Percentiles rank a stretch among this genome's conserved stretches.
phyloP scores from a whole-genome alignment of 2,329 filamentous ascomycete species.

The Amylocarpus encephaloides region DNA sequence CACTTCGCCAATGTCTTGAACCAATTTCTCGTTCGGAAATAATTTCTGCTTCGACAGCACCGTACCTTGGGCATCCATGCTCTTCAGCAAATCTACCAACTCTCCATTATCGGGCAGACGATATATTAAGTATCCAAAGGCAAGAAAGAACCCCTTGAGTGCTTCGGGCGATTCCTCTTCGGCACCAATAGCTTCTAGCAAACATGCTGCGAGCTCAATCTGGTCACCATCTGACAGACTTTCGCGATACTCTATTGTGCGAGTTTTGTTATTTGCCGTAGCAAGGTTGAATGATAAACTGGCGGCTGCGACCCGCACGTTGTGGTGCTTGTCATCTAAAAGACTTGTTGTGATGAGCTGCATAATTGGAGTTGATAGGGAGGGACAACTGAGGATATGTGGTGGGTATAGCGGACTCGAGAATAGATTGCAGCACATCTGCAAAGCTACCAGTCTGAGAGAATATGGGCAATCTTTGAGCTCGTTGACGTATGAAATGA shows the following conservation, averaged over 20 bases:
- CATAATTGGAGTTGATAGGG: slow-evolving; percentile 53
- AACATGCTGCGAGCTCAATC: slow-evolving; percentile 73
- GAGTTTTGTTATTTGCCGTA: slow-evolving; percentile 59
- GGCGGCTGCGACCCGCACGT: slow-evolving; percentile 73
- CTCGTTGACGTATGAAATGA: slow-evolving; percentile 55
- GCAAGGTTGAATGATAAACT: slow-evolving; percentile 80
- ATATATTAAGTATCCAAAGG: slow-evolving; percentile 71
- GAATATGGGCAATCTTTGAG: slow-evolving; percentile 65
- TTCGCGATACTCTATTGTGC: slow-evolving; percentile 51
- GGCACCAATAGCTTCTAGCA: slow-evolving; percentile 64
- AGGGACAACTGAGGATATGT: slow-evolving; percentile 48
- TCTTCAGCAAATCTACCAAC: slow-evolving; percentile 70
- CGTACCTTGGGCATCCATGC: slow-evolving; percentile 66
- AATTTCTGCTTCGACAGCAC: slow-evolving; percentile 51
- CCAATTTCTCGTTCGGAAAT: slow-evolving; percentile 52
- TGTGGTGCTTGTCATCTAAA: slow-evolving; percentile 67
- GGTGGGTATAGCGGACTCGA: slow-evolving; percentile 64
- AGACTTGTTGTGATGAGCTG: slow-evolving; percentile 70
- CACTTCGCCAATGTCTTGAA: slow-evolving; percentile 43
- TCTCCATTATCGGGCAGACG: slow-evolving; percentile 64
- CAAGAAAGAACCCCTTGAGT: slow-evolving; percentile 68
- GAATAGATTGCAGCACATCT: slow-evolving; percentile 82
- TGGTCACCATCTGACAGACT: slow-evolving; percentile 63
- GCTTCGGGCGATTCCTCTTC: slow-evolving; percentile 62
- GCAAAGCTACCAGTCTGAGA: slow-evolving; percentile 74